Conservation (phyloP, 208 protist genomes). For the Porcisia hertigi region DNA sequence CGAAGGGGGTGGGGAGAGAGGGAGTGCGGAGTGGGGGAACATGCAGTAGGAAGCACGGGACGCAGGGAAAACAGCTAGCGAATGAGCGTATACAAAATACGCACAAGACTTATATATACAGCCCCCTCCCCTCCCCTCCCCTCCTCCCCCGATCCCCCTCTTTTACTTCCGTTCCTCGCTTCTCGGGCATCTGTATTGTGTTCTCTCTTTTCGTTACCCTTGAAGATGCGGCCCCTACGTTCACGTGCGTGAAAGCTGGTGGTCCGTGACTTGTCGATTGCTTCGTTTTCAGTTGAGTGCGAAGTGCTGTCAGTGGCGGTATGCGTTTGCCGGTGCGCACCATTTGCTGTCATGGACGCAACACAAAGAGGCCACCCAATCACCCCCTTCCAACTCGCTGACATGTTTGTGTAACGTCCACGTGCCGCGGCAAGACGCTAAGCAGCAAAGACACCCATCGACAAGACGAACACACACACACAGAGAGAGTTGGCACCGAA, state of each 20-base stretch:
- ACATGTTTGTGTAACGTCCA: neutral
- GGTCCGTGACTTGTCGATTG: neutral
- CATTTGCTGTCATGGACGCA: neutral
- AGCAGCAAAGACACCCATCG: neutral
- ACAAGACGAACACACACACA: neutral
- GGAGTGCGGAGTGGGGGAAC: too few species aligned
- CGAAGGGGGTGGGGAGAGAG: neutral
- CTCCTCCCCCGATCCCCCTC: neutral
- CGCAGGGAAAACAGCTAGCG: neutral
- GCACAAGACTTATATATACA: neutral
- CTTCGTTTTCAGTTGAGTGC: neutral
- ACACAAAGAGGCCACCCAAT: neutral
- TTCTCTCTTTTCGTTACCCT: neutral
- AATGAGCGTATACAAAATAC: neutral
- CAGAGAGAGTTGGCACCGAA: neutral
- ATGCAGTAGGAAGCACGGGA: neutral
- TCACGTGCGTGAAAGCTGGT: neutral
- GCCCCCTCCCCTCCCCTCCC: neutral
- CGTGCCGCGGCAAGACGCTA: neutral
- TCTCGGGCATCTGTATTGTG: neutral
- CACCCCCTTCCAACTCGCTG: neutral
- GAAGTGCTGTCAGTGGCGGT: neutral
- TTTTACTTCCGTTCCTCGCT: neutral
- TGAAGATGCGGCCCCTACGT: neutral
- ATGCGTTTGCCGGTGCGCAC: neutral